These are phyloP conservation scores for Verbena officinalis DNA, from an alignment of 257 asterid genomes.

Conservation along the genomic window DNA sequence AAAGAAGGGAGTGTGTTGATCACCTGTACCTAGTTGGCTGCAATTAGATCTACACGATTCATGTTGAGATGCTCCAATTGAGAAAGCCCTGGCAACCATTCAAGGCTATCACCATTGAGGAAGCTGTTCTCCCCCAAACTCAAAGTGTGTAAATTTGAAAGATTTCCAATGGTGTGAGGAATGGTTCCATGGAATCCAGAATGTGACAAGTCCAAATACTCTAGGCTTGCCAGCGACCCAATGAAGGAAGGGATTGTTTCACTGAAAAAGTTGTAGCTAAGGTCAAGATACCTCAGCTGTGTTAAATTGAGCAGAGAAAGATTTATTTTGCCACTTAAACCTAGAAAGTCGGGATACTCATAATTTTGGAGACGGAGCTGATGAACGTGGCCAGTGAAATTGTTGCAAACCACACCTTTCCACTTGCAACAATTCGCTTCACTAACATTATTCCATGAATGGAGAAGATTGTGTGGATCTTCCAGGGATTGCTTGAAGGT, in stretches of 20 bases:
- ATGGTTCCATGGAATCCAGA: conserved; percentile 19
- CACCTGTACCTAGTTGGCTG: no score
- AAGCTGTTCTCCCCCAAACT: background rate
- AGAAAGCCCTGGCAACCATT: conserved; percentile 28
- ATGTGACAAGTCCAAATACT: conserved; percentile 18
- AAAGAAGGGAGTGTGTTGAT: background rate
- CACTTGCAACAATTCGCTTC: conserved; percentile 30
- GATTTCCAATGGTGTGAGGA: conserved; percentile 24
- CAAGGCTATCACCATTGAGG: background rate
- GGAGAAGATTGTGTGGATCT: background rate
- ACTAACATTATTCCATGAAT: conserved; percentile 24
- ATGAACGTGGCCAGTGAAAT: conserved; percentile 23
- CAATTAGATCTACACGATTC: background rate
- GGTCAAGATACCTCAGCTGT: conserved; percentile 30
- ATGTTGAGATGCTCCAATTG: conserved; percentile 22
- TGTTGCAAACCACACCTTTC: conserved; percentile 21
- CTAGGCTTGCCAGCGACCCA: conserved; percentile 16
- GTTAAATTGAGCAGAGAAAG: conserved; percentile 31
- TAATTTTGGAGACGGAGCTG: conserved; percentile 13
- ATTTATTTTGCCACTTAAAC: conserved; percentile 16
- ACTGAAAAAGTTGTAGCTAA: conserved; percentile 19
- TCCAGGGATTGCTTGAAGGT: conserved; percentile 20
- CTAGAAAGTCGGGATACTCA: background rate
- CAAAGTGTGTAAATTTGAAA: conserved; percentile 17
- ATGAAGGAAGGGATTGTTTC: conserved; percentile 34